Evolutionary conservation across 495 filamentous ascomycete species (phyloP).

Genomic region (Penicillium pancosmium): DNA sequence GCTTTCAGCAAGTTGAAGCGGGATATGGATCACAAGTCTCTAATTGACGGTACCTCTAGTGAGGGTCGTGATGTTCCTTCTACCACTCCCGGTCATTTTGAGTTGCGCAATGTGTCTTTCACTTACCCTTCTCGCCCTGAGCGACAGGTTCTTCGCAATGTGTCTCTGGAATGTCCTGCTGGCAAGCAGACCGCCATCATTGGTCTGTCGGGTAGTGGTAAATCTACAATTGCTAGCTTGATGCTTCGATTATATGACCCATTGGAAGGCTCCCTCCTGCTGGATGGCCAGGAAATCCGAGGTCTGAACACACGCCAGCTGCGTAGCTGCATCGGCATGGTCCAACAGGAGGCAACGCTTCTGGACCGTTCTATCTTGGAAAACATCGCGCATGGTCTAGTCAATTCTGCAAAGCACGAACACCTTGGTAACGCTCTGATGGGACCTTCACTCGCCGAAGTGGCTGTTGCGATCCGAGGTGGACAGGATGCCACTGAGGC

Average conservation of each 20-base stretch:
- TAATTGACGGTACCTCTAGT: slow-evolving; percentile 46
- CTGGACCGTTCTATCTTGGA: slow-evolving; percentile 65
- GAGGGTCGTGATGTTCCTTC: slow-evolving; percentile 34
- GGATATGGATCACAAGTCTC: slow-evolving; percentile 53
- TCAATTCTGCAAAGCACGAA: slow-evolving; percentile 51
- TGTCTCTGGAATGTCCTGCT: slow-evolving; percentile 36
- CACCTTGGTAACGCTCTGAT: slow-evolving; percentile 40
- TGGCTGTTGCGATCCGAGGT: slow-evolving; percentile 36
- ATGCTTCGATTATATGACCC: slow-evolving; percentile 53
- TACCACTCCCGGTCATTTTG: slow-evolving; percentile 40
- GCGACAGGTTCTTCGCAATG: slow-evolving; percentile 29
- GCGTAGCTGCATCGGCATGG: slow-evolving; percentile 58
- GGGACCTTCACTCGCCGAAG: slow-evolving; percentile 29
- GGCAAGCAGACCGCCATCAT: slow-evolving; percentile 65
- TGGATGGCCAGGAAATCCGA: slow-evolving; percentile 56
- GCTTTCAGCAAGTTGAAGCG: slow-evolving; percentile 49
- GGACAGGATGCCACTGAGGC: slow-evolving; percentile 37
- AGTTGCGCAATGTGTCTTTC: slow-evolving; percentile 57
- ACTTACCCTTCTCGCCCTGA: slow-evolving; percentile 63
- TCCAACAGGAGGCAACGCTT: slow-evolving; percentile 67
- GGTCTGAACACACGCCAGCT: slow-evolving; percentile 58
- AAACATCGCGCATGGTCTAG: slow-evolving; percentile 65
- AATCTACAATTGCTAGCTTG: slow-evolving; percentile 63
- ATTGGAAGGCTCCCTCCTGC: slow-evolving; percentile 39
- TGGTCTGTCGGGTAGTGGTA: slow-evolving; percentile 68